These are phyloP conservation scores for Naganishia vishniacii DNA, from an alignment of 768 basidiomycete genomes.

Conservation along the genomic window DNA sequence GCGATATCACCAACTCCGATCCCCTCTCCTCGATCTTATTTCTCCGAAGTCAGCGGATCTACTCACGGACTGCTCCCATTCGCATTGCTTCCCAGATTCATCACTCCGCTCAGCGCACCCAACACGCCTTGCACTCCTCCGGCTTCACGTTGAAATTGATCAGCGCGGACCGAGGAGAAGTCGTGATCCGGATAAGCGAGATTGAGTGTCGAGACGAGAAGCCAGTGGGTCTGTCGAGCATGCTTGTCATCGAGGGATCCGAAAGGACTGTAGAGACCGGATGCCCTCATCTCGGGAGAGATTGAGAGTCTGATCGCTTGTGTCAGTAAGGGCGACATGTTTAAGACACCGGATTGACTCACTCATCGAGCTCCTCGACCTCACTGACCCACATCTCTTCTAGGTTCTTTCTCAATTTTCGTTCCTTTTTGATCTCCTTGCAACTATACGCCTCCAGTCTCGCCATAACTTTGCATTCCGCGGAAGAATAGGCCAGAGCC, in stretches of 20 bases:
- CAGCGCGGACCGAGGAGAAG: constrained; percentile 84
- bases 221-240: constrained; percentile 74
- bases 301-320: constrained; percentile 51
- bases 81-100: constrained; percentile 27
- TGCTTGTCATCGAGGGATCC: constrained; percentile 72
- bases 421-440: constrained; percentile 95
- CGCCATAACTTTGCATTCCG: constrained; percentile 71
- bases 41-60: no score
- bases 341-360: constrained; percentile 26
- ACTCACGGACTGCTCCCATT: constrained; percentile 18
- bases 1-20: constrained; percentile 5
- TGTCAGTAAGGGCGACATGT: neutral
- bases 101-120: constrained; percentile 24
- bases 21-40: neutral
- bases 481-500: constrained; percentile 56
- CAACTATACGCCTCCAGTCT: constrained; percentile 95
- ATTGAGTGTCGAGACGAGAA: constrained; percentile 93
- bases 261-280: constrained; percentile 74
- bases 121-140: constrained; percentile 24
- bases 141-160: constrained; percentile 66
- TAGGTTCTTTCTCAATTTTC: constrained; percentile 87
- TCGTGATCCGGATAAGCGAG: constrained; percentile 96
- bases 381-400: constrained; percentile 77
- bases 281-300: constrained; percentile 66
- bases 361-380: constrained; percentile 53